Base-by-base conservation (phyloP, 106 monocot genomes). In the Gastrodia elata region DNA sequence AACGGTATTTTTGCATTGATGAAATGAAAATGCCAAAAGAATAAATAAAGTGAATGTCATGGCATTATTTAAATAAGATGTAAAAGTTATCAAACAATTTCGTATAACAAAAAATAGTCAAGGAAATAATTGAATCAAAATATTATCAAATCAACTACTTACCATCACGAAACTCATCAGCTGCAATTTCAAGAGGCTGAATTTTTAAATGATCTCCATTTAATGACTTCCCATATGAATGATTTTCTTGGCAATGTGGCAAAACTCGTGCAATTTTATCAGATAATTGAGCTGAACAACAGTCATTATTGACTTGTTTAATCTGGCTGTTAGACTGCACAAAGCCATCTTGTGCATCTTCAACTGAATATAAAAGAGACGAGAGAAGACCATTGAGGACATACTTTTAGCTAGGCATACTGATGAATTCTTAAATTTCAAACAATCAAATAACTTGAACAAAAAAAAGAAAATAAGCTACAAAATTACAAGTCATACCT, bases 401-500 rank as follows among this genome's bases (percentile, higher is more conserved):
- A 35, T 46, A 30, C 13, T 48, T 75, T 46, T 35, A 75, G 65
- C 36, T 44, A 48, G 67, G 11, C 46, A 76, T 39, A 3, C 48
- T 44, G 14, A 49, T 37, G 14, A 38, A 39, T 14, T 52, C 39
- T 34, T 25, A 33, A 30, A 32, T 65, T 38, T 42, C 18, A 24
- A 27, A 74, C 39, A 61, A 35, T 20, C 4, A 38, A 76, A 49
- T 69, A 38, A 61, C 30, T 32, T 67, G 16, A 0, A 8, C 4
- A 38, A 0, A 36, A 36, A 67, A 37, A 49, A 24, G 20, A 67
- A 67, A 20, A 64, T 69, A 18, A 2, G 43, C 11, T 20, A 59
- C n/a, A 42, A 77, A 76, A 22, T 42, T 28, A 48, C 73, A 26
- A 76, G 5, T 71, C 7, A 43, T 35, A 84, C 88, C 90, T 88